phyloP scores from a whole-genome alignment of 352 stramenopile species.

The Globisporangium recalcitrans region DNA sequence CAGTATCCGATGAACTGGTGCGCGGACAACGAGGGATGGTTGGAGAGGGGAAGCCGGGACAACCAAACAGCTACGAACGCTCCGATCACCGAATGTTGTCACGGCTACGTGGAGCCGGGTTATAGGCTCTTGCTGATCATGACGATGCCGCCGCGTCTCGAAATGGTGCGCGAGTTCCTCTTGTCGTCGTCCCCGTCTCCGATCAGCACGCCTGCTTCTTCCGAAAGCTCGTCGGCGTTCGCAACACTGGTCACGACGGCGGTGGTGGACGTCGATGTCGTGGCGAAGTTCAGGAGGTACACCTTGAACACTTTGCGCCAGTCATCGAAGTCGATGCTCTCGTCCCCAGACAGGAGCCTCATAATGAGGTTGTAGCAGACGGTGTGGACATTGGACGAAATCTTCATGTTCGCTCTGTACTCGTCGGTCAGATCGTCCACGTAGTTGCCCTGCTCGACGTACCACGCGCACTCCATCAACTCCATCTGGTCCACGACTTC shows the following conservation, averaged over 20 bases:
- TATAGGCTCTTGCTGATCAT: too few relatives aligned
- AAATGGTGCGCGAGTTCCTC: background rate
- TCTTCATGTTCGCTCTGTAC: constrained; percentile 23
- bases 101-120: too few relatives aligned
- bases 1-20: too few relatives aligned
- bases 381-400: constrained; percentile 11
- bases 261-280: background rate
- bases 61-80: background rate
- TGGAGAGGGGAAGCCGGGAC: background rate
- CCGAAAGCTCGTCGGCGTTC: background rate
- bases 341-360: constrained; percentile 12
- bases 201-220: background rate
- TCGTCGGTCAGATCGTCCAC: constrained; percentile 25
- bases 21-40: too few relatives aligned
- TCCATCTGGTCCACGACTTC: constrained; percentile 24
- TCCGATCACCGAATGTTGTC: too few relatives aligned
- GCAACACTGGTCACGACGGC: background rate
- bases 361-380: constrained; percentile 20
- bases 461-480: constrained; percentile 35
- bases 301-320: constrained; percentile 23
- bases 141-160: background rate
- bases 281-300: background rate
- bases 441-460: constrained; percentile 19
- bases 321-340: constrained; percentile 17
- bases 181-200: background rate